Evolutionary conservation across 176 grass and related monocot species (phyloP), one percentile per base, ranked within the genome.

Genomic region (Rhynchospora tenuis): DNA sequence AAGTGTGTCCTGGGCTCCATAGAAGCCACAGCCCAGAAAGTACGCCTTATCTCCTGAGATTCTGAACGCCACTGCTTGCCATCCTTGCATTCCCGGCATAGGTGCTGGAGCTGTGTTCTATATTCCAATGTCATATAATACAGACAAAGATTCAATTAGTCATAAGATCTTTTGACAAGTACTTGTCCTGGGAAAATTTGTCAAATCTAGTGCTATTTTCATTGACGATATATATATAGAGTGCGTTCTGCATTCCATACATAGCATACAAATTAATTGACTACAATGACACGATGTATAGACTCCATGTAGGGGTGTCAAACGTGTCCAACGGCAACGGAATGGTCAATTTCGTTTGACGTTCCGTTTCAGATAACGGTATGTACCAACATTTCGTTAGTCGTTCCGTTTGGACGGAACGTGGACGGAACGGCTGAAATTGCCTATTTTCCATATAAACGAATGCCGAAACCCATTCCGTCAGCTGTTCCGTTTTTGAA

Each of bases 1-100:
- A 26, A 98, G 91, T 55, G 96, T 98, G 91, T 98, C 96, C 91
- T 98, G 96, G 24, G 96, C 96, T 77, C 93, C 96, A 86, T 95
- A 88, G 91, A 98, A 98, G 52, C 96, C 96, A 75, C 96, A 98
- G 1, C 96, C 96, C 60, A 83, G 89, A 84, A 98, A 95, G 86
- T 93, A 98, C 67, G 91, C 93, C 86, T 95, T 98, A 87, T 98
- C 96, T 52, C 96, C 91, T 16, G 93, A 98, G 73, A 95, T 95
- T 61, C 96, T 89, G 89, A 98, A 95, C 59, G 96, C 93, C 51
- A 92, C 96, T 23, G 96, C 96, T 86, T 98, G 96, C 47, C 93
- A 88, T 17, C 96, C 96, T 83, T 95, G 44, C 93, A 91, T 86
- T 67, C 96, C 96, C 14, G 96, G 91, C 83, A 91, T 68, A 11